A percentile compares a stretch with the other conserved stretches of the same genome.
Conservation (phyloP, 495 filamentous ascomycete genomes). For the Trichodelitschia bisporula region DNA sequence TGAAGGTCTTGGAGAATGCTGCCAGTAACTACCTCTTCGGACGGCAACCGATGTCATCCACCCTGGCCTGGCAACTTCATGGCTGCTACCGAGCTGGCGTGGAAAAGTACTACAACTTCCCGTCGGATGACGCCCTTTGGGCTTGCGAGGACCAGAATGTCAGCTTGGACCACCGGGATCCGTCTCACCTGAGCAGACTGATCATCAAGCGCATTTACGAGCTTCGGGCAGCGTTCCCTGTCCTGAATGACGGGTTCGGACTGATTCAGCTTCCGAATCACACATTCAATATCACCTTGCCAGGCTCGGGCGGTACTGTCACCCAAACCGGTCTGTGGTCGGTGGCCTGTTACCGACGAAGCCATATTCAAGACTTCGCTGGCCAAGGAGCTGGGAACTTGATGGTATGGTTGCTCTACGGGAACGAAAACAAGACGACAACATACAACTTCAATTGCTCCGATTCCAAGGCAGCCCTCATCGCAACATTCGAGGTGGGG, state of each 20-base stretch:
- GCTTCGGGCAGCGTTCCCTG: constrained; percentile 30
- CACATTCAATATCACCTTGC: constrained; percentile 24
- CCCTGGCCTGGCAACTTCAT: constrained; percentile 42
- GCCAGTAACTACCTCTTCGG: constrained; percentile 49
- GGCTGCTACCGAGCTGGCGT: constrained; percentile 36
- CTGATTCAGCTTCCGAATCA: constrained; percentile 35
- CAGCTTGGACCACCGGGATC: constrained; percentile 43
- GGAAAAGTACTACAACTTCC: constrained; percentile 33
- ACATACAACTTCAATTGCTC: constrained; percentile 36
- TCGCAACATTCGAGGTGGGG: constrained; percentile 31
- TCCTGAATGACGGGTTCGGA: constrained; percentile 38
- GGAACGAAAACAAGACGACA: constrained; percentile 31
- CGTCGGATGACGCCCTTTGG: constrained; percentile 25
- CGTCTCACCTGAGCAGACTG: constrained; percentile 38
- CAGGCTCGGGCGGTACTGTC: constrained; percentile 25
- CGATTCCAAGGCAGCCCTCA: constrained; percentile 21
- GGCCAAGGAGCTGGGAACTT: constrained; percentile 22
- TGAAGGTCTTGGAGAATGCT: constrained; percentile 41
- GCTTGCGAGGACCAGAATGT: constrained; percentile 35
- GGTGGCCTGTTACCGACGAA: constrained; percentile 27
- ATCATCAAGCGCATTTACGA: constrained; percentile 43
- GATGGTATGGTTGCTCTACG: constrained; percentile 41
- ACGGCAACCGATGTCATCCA: constrained; percentile 38
- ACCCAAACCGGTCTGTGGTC: constrained; percentile 50
- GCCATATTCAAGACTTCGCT: constrained; percentile 28